These are phyloP conservation scores for Daldinia caldariorum DNA, from an alignment of 495 filamentous ascomycete species.

Conservation along the genomic window DNA sequence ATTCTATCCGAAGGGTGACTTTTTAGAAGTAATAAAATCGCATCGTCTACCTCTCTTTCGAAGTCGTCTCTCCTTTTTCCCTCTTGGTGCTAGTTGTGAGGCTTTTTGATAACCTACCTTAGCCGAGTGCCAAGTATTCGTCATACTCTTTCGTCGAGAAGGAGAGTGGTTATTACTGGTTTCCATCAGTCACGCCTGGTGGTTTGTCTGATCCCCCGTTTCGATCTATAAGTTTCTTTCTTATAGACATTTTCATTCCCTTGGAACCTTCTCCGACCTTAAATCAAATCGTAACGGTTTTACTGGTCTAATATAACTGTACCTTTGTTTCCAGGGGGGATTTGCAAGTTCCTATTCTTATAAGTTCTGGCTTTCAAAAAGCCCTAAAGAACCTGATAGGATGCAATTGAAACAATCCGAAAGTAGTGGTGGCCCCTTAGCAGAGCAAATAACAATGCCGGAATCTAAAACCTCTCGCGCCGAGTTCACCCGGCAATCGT, in stretches of 20 bases:
- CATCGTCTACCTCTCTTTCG: slow-evolving; percentile 16
- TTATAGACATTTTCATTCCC: slow-evolving; percentile 7
- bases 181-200: slow-evolving; percentile 10
- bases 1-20: neutral
- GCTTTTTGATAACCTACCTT: slow-evolving; percentile 15
- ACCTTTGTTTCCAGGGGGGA: slow-evolving; percentile 35
- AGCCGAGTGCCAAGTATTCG: slow-evolving; percentile 14
- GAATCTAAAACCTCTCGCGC: slow-evolving; percentile 43
- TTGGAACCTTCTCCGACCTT: slow-evolving; percentile 15
- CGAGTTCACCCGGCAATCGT: slow-evolving; percentile 56
- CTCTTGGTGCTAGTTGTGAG: slow-evolving; percentile 27
- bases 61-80: slow-evolving; percentile 24
- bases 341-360: slow-evolving; percentile 36
- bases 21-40: slow-evolving; percentile 13
- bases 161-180: neutral
- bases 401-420: slow-evolving; percentile 45
- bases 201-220: slow-evolving; percentile 22
- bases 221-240: slow-evolving; percentile 5
- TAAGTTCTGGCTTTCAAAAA: slow-evolving; percentile 31
- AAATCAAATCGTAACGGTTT: slow-evolving; percentile 11
- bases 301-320: slow-evolving; percentile 39
- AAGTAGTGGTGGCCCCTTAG: slow-evolving; percentile 36
- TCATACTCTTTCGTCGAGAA: slow-evolving; percentile 13
- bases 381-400: slow-evolving; percentile 21
- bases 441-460: slow-evolving; percentile 42